These are phyloP conservation scores for Scleroderma bovista DNA, from an alignment of 768 basidiomycete species.

Conservation along the genomic window DNA sequence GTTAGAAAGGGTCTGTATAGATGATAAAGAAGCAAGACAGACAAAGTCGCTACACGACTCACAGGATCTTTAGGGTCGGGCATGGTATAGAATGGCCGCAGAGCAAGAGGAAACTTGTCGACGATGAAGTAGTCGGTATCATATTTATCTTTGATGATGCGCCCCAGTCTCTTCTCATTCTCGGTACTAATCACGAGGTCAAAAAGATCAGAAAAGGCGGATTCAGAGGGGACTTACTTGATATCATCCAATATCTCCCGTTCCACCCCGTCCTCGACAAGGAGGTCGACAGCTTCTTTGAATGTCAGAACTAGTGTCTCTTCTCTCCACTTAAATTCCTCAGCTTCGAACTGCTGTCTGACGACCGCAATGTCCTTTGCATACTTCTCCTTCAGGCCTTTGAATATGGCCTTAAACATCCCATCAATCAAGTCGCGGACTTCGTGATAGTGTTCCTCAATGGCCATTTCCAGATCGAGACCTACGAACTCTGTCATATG, in stretches of 20 bases:
- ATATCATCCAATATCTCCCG: slow-evolving; percentile 84
- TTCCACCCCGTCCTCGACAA: slow-evolving; percentile 81
- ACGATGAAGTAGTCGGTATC: slow-evolving; percentile 98
- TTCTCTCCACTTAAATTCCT: slow-evolving; percentile 93
- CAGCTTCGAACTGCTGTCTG: slow-evolving; percentile 85
- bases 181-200: slow-evolving; percentile 61
- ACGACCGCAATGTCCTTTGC: slow-evolving; percentile 78
- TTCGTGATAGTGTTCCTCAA: slow-evolving; percentile 99
- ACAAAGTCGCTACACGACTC: slow-evolving; percentile 22
- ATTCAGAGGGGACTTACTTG: slow-evolving; percentile 45
- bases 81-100: slow-evolving; percentile 99
- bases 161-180: slow-evolving; percentile 91
- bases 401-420: slow-evolving; percentile 84
- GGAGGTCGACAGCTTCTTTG: slow-evolving; percentile 80
- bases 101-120: slow-evolving; percentile 95
- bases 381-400: slow-evolving; percentile 70
- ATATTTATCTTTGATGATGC: slow-evolving; percentile 87
- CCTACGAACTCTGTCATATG: slow-evolving; percentile 99
- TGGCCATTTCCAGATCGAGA: slow-evolving; percentile 97
- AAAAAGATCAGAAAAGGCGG: not conserved
- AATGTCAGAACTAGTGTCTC: slow-evolving; percentile 84
- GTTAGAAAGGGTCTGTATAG: slow-evolving; percentile 75
- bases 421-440: slow-evolving; percentile 89
- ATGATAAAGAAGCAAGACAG: slow-evolving; percentile 3
- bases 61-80: slow-evolving; percentile 90